Percentiles rank a stretch among this genome's conserved stretches.
Evolutionary conservation across 2,329 filamentous ascomycete species (phyloP).

Genomic region (Aschersonia sp.): DNA sequence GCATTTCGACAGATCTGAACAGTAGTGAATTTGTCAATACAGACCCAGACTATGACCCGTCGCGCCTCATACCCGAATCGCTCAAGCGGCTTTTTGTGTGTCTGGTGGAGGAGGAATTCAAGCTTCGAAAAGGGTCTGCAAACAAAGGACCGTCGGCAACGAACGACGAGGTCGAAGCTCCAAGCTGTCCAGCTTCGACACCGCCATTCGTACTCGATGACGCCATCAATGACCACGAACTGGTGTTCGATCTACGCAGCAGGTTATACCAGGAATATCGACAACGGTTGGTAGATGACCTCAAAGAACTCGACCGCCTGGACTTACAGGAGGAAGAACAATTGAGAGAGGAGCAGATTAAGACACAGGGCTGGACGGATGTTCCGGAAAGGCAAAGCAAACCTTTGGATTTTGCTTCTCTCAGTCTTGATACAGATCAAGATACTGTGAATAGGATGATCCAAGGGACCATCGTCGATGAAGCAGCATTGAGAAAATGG

Average conservation of each 20-base stretch:
- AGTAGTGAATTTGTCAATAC: conserved; percentile 59
- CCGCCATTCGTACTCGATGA: conserved; percentile 54
- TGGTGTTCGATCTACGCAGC: conserved; percentile 35
- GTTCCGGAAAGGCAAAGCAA: too few relatives aligned
- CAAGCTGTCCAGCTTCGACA: conserved; percentile 46
- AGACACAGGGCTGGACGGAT: too few relatives aligned
- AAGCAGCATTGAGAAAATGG: too few relatives aligned
- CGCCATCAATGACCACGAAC: conserved; percentile 48
- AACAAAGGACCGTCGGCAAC: not conserved
- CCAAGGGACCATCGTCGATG: too few relatives aligned
- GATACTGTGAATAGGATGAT: too few relatives aligned
- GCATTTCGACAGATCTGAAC: conserved; percentile 61
- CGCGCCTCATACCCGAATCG: conserved; percentile 62
- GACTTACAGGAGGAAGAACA: too few relatives aligned
- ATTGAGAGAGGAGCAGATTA: too few relatives aligned
- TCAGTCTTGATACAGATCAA: too few relatives aligned
- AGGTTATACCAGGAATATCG: conserved; percentile 55
- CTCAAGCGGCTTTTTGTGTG: conserved; percentile 67
- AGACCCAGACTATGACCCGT: conserved; percentile 56
- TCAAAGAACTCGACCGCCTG: too few relatives aligned
- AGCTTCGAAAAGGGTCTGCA: not conserved
- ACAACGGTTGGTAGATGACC: conserved; percentile 20
- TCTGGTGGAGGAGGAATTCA: conserved; percentile 59
- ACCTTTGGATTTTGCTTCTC: too few relatives aligned
- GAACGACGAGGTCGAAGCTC: not conserved